Conservation (phyloP, 331 rosid species). For the Arachis monticola region DNA sequence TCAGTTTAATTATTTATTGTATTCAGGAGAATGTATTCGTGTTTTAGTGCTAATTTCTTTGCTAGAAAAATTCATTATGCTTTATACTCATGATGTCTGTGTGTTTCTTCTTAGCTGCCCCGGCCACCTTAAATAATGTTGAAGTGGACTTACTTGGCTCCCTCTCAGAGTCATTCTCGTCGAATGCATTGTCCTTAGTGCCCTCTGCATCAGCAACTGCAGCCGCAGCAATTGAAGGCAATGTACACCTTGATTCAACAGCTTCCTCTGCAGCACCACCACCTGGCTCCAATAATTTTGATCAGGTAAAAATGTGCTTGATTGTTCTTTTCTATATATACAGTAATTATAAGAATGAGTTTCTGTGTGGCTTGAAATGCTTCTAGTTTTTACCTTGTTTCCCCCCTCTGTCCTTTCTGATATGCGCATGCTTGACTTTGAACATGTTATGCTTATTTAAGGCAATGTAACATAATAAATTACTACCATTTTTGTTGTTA, state of each 20-base stretch:
- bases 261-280: conserved; percentile 44
- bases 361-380: conserved; percentile 8
- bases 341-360: neutral
- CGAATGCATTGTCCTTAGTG: conserved; percentile 63
- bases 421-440: conserved; percentile 1
- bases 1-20: conserved; percentile 25
- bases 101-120: conserved; percentile 61
- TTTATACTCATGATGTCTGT: conserved; percentile 30
- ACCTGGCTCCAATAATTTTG: conserved; percentile 45
- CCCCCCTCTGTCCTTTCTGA: neutral
- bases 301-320: conserved; percentile 53
- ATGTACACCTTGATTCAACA: conserved; percentile 42
- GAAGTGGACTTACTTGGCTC: conserved; percentile 79
- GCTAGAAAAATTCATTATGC: neutral
- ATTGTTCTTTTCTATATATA: neutral
- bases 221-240: conserved; percentile 46
- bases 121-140: conserved; percentile 48
- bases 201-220: conserved; percentile 55
- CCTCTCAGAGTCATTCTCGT: conserved; percentile 50
- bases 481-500: no score
- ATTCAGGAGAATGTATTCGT: neutral
- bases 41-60: neutral
- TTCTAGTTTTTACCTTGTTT: neutral
- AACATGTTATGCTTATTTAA: neutral
- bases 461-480: conserved; percentile 9